Percentiles rank a stretch among this genome's conserved stretches.
Evolutionary conservation across 2,329 filamentous ascomycete genomes (phyloP).

Genomic region (Fusarium sp.): DNA sequence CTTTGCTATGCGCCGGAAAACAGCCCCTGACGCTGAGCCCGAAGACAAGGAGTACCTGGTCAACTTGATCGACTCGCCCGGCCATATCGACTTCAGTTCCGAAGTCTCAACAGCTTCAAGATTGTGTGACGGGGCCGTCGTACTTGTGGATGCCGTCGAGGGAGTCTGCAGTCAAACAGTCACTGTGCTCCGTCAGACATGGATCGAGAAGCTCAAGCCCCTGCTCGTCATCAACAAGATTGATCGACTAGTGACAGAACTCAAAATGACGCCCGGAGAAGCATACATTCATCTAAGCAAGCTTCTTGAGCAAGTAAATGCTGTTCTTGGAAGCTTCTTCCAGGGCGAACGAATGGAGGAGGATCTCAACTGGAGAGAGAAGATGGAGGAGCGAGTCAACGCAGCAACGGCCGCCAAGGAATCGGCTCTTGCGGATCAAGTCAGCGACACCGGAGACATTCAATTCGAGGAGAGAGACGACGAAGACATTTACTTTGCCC

Average conservation of each 20-base stretch:
- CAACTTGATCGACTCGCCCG: slow-evolving; percentile 97
- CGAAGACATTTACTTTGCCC: slow-evolving; percentile 97
- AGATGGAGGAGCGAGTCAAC: slow-evolving; percentile 86
- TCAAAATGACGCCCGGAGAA: slow-evolving; percentile 91
- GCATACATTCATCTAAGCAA: slow-evolving; percentile 91
- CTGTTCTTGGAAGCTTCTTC: slow-evolving; percentile 96
- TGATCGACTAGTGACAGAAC: slow-evolving; percentile 91
- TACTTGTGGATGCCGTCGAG: slow-evolving; percentile 96
- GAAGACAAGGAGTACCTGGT: slow-evolving; percentile 91
- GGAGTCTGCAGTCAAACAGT: slow-evolving; percentile 99
- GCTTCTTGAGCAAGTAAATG: slow-evolving; percentile 94
- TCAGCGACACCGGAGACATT: slow-evolving; percentile 67
- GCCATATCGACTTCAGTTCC: slow-evolving; percentile 98
- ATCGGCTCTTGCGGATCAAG: slow-evolving; percentile 57
- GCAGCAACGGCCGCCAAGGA: slow-evolving; percentile 76
- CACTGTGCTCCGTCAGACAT: slow-evolving; percentile 93
- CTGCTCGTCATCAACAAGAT: slow-evolving; percentile 98
- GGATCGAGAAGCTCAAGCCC: slow-evolving; percentile 95
- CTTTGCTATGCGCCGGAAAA: slow-evolving; percentile 88
- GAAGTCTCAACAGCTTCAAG: slow-evolving; percentile 97
- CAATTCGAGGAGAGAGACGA: slow-evolving; percentile 93
- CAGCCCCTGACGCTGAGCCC: slow-evolving; percentile 74
- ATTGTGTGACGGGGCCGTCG: slow-evolving; percentile 92
- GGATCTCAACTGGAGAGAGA: slow-evolving; percentile 94
- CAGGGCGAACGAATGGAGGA: slow-evolving; percentile 99